Percentiles rank a stretch among this genome's conserved stretches.
These are phyloP conservation scores for Kurtzmaniella fragi DNA, from an alignment of 805 yeast genomes.

Conservation along the genomic window DNA sequence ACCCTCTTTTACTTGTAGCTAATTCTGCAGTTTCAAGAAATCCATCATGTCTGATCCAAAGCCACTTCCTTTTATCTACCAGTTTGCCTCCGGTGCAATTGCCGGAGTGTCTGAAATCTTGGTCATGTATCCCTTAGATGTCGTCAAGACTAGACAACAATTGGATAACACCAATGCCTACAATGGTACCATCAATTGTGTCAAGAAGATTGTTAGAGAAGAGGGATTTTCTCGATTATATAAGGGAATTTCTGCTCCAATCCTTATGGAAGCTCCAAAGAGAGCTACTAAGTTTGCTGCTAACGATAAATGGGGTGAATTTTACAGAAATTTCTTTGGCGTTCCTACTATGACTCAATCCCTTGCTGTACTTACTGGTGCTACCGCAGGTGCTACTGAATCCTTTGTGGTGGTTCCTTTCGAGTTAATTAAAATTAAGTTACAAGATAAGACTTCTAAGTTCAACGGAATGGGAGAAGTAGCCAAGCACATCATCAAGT, in stretches of 20 bases:
- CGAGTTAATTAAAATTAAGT: conserved; percentile 89
- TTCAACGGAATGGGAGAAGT: conserved; percentile 85
- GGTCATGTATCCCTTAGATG: conserved; percentile 95
- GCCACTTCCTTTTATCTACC: conserved; percentile 79
- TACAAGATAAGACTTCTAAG: conserved; percentile 82
- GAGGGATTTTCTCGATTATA: conserved; percentile 85
- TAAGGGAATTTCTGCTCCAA: conserved; percentile 94
- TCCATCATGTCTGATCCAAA: conserved; percentile 20
- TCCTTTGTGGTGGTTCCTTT: conserved; percentile 97
- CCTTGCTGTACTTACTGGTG: conserved; percentile 88
- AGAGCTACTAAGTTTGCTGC: conserved; percentile 98
- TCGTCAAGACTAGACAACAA: conserved; percentile 95
- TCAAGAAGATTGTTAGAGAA: conserved; percentile 73
- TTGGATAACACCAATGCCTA: conserved; percentile 61
- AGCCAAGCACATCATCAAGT: conserved; percentile 60
- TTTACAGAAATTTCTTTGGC: conserved; percentile 71
- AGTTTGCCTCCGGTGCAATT: conserved; percentile 86
- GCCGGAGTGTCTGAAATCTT: conserved; percentile 97
- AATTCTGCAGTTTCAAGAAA: neutral
- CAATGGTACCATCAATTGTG: conserved; percentile 78
- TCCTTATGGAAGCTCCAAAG: conserved; percentile 98
- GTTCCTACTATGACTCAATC: conserved; percentile 69
- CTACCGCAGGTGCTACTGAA: conserved; percentile 97
- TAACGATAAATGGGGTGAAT: conserved; percentile 91
- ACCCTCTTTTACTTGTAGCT: neutral